A percentile compares a stretch with the other conserved stretches of the same genome.
Evolutionary conservation across 2,329 filamentous ascomycete genomes (phyloP).

Genomic region (Thielaviopsis euricoi): DNA sequence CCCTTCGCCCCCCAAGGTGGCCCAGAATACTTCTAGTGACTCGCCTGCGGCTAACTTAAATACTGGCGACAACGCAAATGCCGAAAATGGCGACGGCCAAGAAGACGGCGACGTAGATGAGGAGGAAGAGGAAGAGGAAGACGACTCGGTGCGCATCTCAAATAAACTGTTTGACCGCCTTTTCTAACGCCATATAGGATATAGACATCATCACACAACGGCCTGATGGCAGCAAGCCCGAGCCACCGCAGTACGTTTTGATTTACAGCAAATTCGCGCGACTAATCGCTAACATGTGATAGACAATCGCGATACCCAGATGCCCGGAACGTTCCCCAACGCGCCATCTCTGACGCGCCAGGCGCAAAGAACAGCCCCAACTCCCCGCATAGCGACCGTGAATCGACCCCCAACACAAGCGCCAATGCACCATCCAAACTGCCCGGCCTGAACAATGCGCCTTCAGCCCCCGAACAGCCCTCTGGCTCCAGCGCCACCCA

Average conservation of each 20-base stretch:
- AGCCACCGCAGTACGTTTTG: constrained; percentile 36
- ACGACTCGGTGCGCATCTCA: constrained; percentile 14
- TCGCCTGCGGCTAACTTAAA: neutral
- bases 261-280: neutral
- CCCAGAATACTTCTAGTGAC: constrained; percentile 16
- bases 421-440: constrained; percentile 23
- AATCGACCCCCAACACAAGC: constrained; percentile 17
- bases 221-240: constrained; percentile 45
- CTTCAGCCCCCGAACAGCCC: constrained; percentile 16
- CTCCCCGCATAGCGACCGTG: constrained; percentile 5
- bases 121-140: constrained; percentile 40
- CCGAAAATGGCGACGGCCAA: constrained; percentile 49
- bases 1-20: constrained; percentile 20
- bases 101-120: constrained; percentile 45
- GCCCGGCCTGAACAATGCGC: constrained; percentile 18
- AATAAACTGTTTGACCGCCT: neutral
- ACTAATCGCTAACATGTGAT: neutral
- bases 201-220: constrained; percentile 53
- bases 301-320: constrained; percentile 48
- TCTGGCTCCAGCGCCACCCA: neutral
- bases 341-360: constrained; percentile 36
- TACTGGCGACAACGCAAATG: constrained; percentile 25
- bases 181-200: constrained; percentile 27
- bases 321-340: constrained; percentile 47
- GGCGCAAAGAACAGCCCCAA: constrained; percentile 30